Percentiles rank a stretch among this genome's conserved stretches.
These are phyloP conservation scores for Penicillium sp. DNA, from an alignment of 2,329 filamentous ascomycete species.

Conservation along the genomic window DNA sequence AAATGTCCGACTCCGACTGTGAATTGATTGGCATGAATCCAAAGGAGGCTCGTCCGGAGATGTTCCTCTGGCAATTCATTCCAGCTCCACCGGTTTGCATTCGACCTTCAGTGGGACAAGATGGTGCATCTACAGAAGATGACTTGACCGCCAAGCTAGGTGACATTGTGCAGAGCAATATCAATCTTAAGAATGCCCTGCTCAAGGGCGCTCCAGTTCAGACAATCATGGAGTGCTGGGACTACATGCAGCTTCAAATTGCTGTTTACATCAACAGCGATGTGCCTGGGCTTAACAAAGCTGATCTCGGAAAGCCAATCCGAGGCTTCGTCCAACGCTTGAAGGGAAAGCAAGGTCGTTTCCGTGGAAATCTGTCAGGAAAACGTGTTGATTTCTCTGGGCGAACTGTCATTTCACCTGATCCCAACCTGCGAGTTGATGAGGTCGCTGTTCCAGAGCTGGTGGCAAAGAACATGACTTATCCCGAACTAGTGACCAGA, in stretches of 20 bases:
- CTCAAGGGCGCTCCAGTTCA: constrained; percentile 79
- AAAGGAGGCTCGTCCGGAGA: constrained; percentile 83
- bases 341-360: constrained; percentile 96
- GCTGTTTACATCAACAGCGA: constrained; percentile 99
- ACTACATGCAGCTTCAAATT: constrained; percentile 91
- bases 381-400: constrained; percentile 99
- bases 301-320: constrained; percentile 82
- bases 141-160: constrained; percentile 96
- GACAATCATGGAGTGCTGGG: constrained; percentile 97
- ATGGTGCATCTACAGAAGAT: constrained; percentile 90
- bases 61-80: constrained; percentile 96
- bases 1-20: constrained; percentile 80
- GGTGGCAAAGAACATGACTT: constrained; percentile 95
- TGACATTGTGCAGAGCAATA: constrained; percentile 91
- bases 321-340: constrained; percentile 92
- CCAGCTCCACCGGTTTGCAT: constrained; percentile 94
- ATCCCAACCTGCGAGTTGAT: constrained; percentile 90
- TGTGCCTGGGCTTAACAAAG: constrained; percentile 85
- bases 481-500: constrained; percentile 81
- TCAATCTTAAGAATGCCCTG: constrained; percentile 78
- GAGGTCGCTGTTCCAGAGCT: constrained; percentile 88
- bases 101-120: constrained; percentile 88
- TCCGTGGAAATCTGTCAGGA: constrained; percentile 93
- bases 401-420: constrained; percentile 94
- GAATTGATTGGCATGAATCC: constrained; percentile 88